Base-by-base conservation (phyloP, 78 protist genomes). In the Planoprotostelium fungivorum region DNA sequence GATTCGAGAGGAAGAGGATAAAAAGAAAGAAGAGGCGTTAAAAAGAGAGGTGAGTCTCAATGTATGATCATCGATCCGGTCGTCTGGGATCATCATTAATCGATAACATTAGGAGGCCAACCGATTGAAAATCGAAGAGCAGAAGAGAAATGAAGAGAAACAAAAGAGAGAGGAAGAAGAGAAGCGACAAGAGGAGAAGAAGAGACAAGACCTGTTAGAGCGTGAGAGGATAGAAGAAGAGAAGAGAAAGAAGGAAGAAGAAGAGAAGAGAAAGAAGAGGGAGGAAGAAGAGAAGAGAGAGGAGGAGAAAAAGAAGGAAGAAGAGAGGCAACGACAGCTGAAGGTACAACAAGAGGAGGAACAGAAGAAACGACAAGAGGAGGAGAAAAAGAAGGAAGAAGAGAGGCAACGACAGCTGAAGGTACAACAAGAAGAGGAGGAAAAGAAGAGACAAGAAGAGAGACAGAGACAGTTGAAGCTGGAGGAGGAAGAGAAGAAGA, bases 231-330 rank as follows among this genome's bases (percentile, higher is more conserved):
- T 90, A 34, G 36, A 51, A 37, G 90, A 91, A 87, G 88, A n/a
- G 28, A 88, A 29, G 37, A 84, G 51, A 35, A 34, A 90, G 0
- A 92, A n/a, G n/a, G 94, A 37, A 87, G 84, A 86, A 36, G n/a
- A 38, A 91, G 94, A 23, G 93, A 93, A 0, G 93, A 90, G 37
- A 63, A 84, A 5, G 87, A 35, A 86, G 73, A 16, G 16, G 87
- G 16, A 85, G 16, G 37, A 37, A 85, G n/a, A 37, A 16, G 34
- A 85, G 16, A 16, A 36, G 16, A 85, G 16, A 35, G 87, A 85
- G 87, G 63, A 85, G 16, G 16, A 16, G 16, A 16, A 63, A 16
- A 39, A 84, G 16, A 39, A 87, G 16, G 84, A 87, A 87, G 16
- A 87, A 84, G 35, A 39, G 89, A 36, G 35, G 16, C 5, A 51